Base-by-base conservation (phyloP, 208 protist species). In the Sergeia podlipaevii region DNA sequence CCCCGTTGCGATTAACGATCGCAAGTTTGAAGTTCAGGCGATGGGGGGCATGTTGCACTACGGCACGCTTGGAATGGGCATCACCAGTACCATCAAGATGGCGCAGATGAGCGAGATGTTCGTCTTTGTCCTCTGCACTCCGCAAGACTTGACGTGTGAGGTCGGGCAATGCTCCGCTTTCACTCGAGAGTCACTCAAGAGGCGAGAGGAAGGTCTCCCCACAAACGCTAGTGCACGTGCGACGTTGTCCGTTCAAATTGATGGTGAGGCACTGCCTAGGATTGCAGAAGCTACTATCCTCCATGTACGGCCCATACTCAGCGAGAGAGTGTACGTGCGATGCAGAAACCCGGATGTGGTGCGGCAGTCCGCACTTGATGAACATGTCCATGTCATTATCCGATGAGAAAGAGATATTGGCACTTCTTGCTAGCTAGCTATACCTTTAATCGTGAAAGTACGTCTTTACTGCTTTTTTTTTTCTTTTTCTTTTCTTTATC, bases 11-110 rank as follows among this genome's bases (percentile, higher is more conserved):
- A 73, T 93, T 36, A 91, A 94, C 67, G 86, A 94, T 55, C 69
- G 65, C 33, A 55, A 52, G 27, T 80, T 94, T 23, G 86, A 94
- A 54, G 43, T 94, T 45, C 86, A 94, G 63, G 55, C 80, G 18
- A 71, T 91, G 69, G 77, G 82, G 29, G 86, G 86, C 20, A 20
- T 86, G 15, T 20, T 80, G n/a, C 61, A 90, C 53, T 89, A 87
- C 63, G 70, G 60, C 29, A 42, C 65, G 17, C 56, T 94, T 21
- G 59, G 73, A n/a, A 23, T 80, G 17, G 72, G 74, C n/a, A 45
- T 89, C 1, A 68, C 32, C 28, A 68, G 70, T n/a, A 56, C 76
- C 13, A 60, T 39, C 0, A 89, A 87, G 54, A 51, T 94, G 21
- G 60, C 74, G 41, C 86, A 94, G 60, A 52, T 71, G 7, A 34